phyloP scores from a whole-genome alignment of 202 grass and related monocot species.

The Carex sylvatica region DNA sequence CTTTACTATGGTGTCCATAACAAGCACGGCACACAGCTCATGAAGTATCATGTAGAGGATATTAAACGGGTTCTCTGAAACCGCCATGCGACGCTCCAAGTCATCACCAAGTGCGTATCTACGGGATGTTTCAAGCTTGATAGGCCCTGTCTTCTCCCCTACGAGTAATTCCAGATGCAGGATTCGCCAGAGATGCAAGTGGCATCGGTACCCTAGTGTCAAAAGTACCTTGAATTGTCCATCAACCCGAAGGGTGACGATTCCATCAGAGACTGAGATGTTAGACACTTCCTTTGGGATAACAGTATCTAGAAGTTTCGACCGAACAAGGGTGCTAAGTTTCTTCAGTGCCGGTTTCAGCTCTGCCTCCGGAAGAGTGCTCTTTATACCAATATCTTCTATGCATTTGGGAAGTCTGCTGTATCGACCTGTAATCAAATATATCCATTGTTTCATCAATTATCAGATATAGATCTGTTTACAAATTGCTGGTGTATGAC shows the following conservation, averaged over 20 bases:
- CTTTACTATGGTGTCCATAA: conserved; percentile 79
- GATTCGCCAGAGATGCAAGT: too few relatives aligned
- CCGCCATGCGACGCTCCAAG: conserved; percentile 91
- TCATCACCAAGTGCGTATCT: too few relatives aligned
- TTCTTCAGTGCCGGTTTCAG: conserved; percentile 71
- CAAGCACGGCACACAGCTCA: conserved; percentile 79
- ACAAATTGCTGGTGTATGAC: too few relatives aligned
- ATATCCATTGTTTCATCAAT: not conserved
- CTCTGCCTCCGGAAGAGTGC: conserved; percentile 63
- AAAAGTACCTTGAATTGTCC: too few relatives aligned
- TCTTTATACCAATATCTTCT: conserved; percentile 71
- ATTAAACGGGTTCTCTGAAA: conserved; percentile 65
- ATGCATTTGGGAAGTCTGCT: conserved; percentile 74
- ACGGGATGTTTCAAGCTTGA: too few relatives aligned
- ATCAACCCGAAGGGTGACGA: too few relatives aligned
- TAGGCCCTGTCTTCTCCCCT: too few relatives aligned
- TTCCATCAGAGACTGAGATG: conserved; percentile 63
- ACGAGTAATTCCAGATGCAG: too few relatives aligned
- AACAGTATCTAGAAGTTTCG: conserved; percentile 66
- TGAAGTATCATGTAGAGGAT: conserved; percentile 75
- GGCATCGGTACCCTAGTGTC: too few relatives aligned
- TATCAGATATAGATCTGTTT: not conserved
- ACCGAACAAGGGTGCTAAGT: conserved; percentile 62
- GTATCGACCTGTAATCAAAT: conserved; percentile 44
- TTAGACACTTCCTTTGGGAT: conserved; percentile 79